These are phyloP conservation scores for Aspergillus sp. DNA, from an alignment of 2,329 filamentous ascomycete species.

Conservation along the genomic window DNA sequence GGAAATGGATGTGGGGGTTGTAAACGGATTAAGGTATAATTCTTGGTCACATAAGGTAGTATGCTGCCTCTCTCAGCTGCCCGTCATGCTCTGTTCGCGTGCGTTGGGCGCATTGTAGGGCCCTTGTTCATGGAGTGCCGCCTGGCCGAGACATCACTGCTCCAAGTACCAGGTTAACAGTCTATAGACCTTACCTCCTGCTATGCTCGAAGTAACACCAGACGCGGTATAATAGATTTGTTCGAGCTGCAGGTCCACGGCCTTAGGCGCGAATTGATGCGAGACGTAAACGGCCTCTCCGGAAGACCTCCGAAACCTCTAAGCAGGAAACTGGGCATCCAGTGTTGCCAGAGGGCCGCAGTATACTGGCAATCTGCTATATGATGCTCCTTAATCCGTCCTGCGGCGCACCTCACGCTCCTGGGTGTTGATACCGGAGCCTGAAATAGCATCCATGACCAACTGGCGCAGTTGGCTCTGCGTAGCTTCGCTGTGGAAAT, in stretches of 20 bases:
- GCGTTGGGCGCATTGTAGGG: neutral
- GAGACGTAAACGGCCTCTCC: neutral
- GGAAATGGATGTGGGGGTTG: too few relatives aligned
- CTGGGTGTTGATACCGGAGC: constrained; percentile 60
- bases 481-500: constrained; percentile 78
- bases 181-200: neutral
- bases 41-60: too few relatives aligned
- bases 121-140: neutral
- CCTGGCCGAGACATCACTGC: neutral
- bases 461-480: constrained; percentile 77
- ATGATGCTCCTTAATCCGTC: constrained; percentile 50
- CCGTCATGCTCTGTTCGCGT: neutral
- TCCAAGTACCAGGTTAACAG: neutral
- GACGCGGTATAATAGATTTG: neutral
- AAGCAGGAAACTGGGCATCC: neutral
- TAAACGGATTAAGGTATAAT: neutral
- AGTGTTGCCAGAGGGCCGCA: neutral
- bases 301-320: neutral
- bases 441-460: constrained; percentile 76
- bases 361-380: neutral
- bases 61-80: neutral
- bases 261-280: neutral
- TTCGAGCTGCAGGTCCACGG: neutral
- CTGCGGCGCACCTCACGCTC: constrained; percentile 66
- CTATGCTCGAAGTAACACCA: neutral